Conservation (phyloP, 192 early-diverging fungal genomes). For the Backusella psychrophila region DNA sequence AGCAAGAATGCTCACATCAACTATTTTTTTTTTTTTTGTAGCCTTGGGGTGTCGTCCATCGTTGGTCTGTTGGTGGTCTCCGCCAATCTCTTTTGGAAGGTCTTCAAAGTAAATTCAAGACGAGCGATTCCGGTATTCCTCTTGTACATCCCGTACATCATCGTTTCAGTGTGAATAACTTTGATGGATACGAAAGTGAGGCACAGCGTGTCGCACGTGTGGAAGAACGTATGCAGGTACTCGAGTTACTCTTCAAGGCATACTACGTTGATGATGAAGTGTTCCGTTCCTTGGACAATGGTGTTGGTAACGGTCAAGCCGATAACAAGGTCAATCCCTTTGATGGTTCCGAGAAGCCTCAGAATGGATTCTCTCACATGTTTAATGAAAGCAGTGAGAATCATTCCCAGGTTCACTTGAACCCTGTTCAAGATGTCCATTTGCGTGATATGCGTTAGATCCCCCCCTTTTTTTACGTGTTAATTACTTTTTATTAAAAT, state of each 20-base stretch:
- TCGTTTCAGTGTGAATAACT: conserved; percentile 19
- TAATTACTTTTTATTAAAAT: neutral
- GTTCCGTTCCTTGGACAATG: conserved; percentile 24
- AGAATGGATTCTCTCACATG: conserved; percentile 24
- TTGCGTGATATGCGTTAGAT: conserved; percentile 18
- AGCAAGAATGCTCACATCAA: too few species aligned
- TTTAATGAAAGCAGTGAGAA: conserved; percentile 17
- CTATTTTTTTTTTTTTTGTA: too few species aligned
- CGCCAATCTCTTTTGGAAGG: conserved; percentile 24
- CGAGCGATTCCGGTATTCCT: conserved; percentile 25
- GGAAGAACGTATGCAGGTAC: conserved; percentile 26
- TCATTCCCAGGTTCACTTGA: neutral
- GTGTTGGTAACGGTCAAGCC: neutral
- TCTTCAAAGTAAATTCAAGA: conserved; percentile 30
- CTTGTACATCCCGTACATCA: conserved; percentile 28
- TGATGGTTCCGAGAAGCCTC: neutral
- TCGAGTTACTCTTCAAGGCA: conserved; percentile 29
- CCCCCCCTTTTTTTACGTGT: neutral
- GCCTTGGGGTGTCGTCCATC: conserved; percentile 37
- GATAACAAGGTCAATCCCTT: conserved; percentile 6
- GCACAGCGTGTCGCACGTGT: conserved; percentile 25
- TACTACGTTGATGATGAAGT: conserved; percentile 34
- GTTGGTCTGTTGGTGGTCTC: conserved; percentile 36
- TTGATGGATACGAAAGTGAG: conserved; percentile 21
- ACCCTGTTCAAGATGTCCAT: conserved; percentile 10